Evolutionary conservation across 2,329 filamentous ascomycete genomes (phyloP), one percentile per base, ranked within the genome.

Genomic region (Colletotrichum cordylinicola): DNA sequence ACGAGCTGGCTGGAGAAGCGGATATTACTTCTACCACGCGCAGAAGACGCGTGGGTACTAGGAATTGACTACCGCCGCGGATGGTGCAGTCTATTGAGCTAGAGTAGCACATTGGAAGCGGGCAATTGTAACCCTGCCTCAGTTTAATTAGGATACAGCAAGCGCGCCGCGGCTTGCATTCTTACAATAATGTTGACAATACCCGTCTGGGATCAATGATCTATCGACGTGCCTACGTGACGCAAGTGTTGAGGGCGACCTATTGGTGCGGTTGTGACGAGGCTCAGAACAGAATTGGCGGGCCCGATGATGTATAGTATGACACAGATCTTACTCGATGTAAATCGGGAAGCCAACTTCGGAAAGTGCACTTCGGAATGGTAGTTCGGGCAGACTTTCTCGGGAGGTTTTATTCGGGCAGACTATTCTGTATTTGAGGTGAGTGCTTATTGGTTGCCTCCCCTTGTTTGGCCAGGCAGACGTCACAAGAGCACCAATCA

Each of bases 1-100:
- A 90, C 64, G 88, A 90, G 71, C 80, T 84, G 75, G 82, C 83
- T 4, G 86, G 84, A 4, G 88, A 90, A 60, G 85, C 81, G 8
- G 84, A 85, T 29, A 79, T 81, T 21, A 77, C 79, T 2, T 74
- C 80, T 27, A 82, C 82, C 33, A 79, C 81, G 6, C 86, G 86
- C 77, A 82, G 84, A 72, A 79, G 84, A 71, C 84, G 84, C 61
- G 79, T 85, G 39, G 81, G 80, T 60, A 81, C 81, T 24, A 82
- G 85, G 78, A 82, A 80, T 62, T 86, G 82, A 80, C 77, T 39
- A 75, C 78, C 69, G 48, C 76, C 73, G 31, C 37, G 27, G 15
- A 73, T 75, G 55, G 48, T 43, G 64, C 68, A 16, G 43, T 52
- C 43, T 52, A 52, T 52, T 10, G 43, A 52, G 43, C 43, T 52